Conservation (phyloP, 2,329 filamentous ascomycete genomes). For the Huntiella bhutanensis region DNA sequence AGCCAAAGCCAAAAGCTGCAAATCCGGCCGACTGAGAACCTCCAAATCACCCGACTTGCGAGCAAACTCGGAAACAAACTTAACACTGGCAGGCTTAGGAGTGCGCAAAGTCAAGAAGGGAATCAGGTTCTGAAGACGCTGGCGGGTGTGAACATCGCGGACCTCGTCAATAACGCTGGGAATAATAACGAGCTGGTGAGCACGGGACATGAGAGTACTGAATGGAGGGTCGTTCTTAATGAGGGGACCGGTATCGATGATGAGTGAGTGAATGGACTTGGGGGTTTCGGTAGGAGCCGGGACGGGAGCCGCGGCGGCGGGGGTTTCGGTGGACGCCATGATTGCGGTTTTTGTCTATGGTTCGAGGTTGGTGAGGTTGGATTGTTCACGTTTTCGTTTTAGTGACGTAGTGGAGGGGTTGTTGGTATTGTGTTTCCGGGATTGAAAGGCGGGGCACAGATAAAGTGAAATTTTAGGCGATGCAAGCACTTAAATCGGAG, state of each 20-base stretch:
- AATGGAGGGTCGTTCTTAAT: constrained; percentile 83
- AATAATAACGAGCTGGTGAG: constrained; percentile 62
- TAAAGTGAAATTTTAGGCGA: too few species aligned
- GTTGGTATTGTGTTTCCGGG: too few species aligned
- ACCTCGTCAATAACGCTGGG: constrained; percentile 79
- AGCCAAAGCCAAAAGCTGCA: constrained; percentile 72
- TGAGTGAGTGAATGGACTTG: constrained; percentile 63
- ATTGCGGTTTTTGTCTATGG: not conserved
- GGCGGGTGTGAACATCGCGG: constrained; percentile 61
- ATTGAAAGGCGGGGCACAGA: too few species aligned
- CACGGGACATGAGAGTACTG: constrained; percentile 60
- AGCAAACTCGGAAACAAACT: constrained; percentile 67
- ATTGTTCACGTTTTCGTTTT: too few species aligned
- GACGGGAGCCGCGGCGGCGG: not conserved
- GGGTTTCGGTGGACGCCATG: constrained; percentile 7
- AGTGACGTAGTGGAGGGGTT: too few species aligned
- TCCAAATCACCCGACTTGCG: constrained; percentile 74
- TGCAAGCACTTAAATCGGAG: too few species aligned
- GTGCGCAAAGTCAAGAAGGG: constrained; percentile 67
- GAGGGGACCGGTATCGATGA: constrained; percentile 81
- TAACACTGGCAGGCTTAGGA: constrained; percentile 59
- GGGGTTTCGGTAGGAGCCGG: constrained; percentile 9
- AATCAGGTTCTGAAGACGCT: constrained; percentile 66
- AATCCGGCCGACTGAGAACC: constrained; percentile 74
- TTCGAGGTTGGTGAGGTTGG: not conserved